Evolutionary conservation across 2,329 filamentous ascomycete species (phyloP), one percentile per base, ranked within the genome.

Genomic region (Fusarium chaquense): DNA sequence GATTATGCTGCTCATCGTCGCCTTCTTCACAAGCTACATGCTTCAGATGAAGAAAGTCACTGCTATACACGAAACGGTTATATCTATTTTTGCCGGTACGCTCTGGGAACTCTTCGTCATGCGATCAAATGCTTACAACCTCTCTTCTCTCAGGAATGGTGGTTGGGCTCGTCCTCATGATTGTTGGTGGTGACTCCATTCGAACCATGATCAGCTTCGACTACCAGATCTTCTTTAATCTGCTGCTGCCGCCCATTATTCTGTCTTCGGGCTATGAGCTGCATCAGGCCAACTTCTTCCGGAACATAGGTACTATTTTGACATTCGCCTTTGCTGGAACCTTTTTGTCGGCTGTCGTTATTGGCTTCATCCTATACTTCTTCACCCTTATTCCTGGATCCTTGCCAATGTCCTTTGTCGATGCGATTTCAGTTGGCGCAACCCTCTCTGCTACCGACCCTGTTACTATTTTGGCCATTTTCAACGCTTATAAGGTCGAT

Each of bases 171-270:
- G 87, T 97, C 63, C 89, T 99, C 62, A 89, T 96, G 76, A 83
- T 98, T 44, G 90, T 91, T 54, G 91, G 91, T 71, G 91, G 44
- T 28, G 24, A 93, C 67, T 93, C 91, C 68, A 94, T 99, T 75
- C 91, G 94, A 79, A 92, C 93, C 78, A 90, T 93, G 70, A 94
- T 99, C 77, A 97, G 91, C 81, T 99, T 99, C 85, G 92, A 98
- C 83, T 98, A 98, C 79, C 94, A 98, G 78, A 97, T 98, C 85
- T 99, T 99, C 86, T 99, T 99, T 86, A 99, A 99, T 81, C 88
- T 99, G 46, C 89, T 99, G 15, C 91, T 99, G n/a, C 96, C 96
- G 38, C 96, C 96, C 59, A 99, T 99, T 78, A 99, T 99, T 78
- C 87, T 99, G 30, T 95, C 94, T 18, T 98, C 95, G 18, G 96